Base-by-base conservation (phyloP, 768 basidiomycete genomes). In the Panaeolus papilionaceus region DNA sequence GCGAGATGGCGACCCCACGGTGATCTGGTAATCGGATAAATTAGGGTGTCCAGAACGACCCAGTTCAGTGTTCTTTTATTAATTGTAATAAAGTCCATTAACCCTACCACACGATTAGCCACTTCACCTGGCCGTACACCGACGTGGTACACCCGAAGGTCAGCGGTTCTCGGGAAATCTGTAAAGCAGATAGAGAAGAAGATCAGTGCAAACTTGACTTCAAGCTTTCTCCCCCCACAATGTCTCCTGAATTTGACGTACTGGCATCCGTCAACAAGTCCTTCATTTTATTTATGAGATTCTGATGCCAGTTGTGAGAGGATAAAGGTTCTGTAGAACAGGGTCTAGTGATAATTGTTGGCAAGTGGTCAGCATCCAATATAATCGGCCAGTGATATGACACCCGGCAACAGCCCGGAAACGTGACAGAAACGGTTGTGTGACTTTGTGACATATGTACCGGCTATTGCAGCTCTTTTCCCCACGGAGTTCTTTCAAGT, bases 111-210 rank as follows among this genome's bases (percentile, higher is more conserved):
- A 66, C 91, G 86, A 76, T 93, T 93, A 47, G 93, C 91, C 14
- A 95, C 89, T 75, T 95, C 91, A 45, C 93, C 92, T 45, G 86
- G 82, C 58, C 87, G 84, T 69, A 94, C 77, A 42, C 92, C 93
- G 33, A 94, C 85, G 77, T 94, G 92, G 78, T 94, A 94, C 58
- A 93, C 92, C 64, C 91, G 89, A 62, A 84, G 85, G 75, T 92
- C 90, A 61, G 82, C 82, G 44, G 92, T 92, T 67, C 88, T 86
- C 67, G 92, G 92, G 74, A 94, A 92, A 79, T 94, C 92, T 94
- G 70, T 58, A 28, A 33, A 58, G 14, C 10, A 12, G 54, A 58
- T 58, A 58, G 23, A 51, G 49, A 14, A 26, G 64, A 66, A 58
- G 40, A 49, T 49, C 47, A 49, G 47, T 12, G 6, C 7, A 49